Base-by-base conservation (phyloP, 495 filamentous ascomycete species). In the Thermothielavioides terrestris region DNA sequence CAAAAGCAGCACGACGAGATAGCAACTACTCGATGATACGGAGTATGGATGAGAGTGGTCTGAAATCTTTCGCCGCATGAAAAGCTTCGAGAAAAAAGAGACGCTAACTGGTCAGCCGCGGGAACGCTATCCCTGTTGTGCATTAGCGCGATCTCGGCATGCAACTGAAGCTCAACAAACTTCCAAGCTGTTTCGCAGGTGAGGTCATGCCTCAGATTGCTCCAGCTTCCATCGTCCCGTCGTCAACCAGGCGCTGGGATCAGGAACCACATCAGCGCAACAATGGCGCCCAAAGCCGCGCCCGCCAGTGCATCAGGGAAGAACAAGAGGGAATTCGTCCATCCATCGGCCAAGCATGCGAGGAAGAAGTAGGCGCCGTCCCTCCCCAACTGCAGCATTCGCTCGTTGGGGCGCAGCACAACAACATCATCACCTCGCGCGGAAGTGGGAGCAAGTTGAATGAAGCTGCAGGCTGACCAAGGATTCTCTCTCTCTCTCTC, bases 261-360 rank as follows among this genome's bases (percentile, higher is more conserved):
- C n/a, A 37, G 27, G 28, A 18, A 41, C 6, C 17, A 17, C 2
- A 42, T 14, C 26, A 52, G 30, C 10, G 18, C 20, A 14, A 45
- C 28, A 27, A 62, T 64, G 59, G 40, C 59, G 35, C 56, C 72
- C 62, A 64, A 50, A 37, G 40, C 49, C 15, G 25, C 54, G 30
- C 30, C 45, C 22, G 45, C 50, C 32, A 8, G 26, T 39, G 59
- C 58, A 2, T 42, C 50, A 35, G 58, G 52, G 31, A 42, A 45
- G 31, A 42, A 49, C 18, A 64, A 60, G 41, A 42, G 41, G 37
- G 52, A 62, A 26, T 73, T 65, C 22, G 65, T 71, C 31, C 72
- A 74, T 54, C 70, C 73, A 11, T 53, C 52, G 22, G 68, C 71
- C 18, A 66, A 67, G 28, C 73, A 76, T 55, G 73, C 70, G 8